These are phyloP conservation scores for Pseudocercospora pini-densiflorae DNA, from an alignment of 2,329 filamentous ascomycete species.

Conservation along the genomic window DNA sequence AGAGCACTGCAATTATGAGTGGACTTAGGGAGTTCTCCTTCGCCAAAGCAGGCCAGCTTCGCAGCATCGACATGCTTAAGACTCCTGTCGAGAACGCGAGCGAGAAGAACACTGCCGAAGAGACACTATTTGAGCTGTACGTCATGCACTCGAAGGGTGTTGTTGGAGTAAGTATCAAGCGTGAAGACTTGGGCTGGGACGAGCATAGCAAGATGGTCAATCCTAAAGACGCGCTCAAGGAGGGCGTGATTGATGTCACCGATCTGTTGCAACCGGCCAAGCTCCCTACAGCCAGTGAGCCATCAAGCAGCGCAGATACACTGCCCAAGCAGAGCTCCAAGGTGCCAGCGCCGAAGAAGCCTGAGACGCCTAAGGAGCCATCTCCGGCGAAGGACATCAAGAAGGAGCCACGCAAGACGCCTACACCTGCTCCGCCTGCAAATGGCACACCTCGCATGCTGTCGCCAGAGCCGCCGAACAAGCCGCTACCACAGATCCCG, in stretches of 20 bases:
- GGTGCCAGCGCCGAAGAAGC: constrained; percentile 29
- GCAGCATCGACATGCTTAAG: constrained; percentile 87
- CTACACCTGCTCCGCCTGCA: constrained; percentile 17
- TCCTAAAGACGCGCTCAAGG: constrained; percentile 74
- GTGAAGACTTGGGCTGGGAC: constrained; percentile 89
- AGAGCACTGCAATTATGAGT: constrained; percentile 96
- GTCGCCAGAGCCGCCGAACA: constrained; percentile 29
- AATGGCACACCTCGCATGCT: constrained; percentile 23
- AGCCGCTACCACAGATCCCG: constrained; percentile 33
- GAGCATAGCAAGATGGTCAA: constrained; percentile 85
- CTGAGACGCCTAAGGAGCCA: constrained; percentile 28
- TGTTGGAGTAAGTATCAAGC: constrained; percentile 84
- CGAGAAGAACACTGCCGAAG: constrained; percentile 63
- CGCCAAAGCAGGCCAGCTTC: constrained; percentile 79
- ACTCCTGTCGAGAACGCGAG: constrained; percentile 62
- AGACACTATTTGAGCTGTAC: constrained; percentile 89
- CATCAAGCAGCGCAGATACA: constrained; percentile 24
- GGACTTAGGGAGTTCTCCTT: constrained; percentile 96
- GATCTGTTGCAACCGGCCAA: constrained; percentile 56
- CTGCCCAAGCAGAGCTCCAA: constrained; percentile 25
- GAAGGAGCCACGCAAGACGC: constrained; percentile 27
- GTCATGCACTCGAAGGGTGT: constrained; percentile 97
- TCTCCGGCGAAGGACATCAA: constrained; percentile 28
- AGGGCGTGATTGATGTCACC: constrained; percentile 74
- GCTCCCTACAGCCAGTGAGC: constrained; percentile 23